Evolutionary conservation across 306 rosid species (phyloP), one percentile per base, ranked within the genome.

Genomic region (Acacia confusa): DNA sequence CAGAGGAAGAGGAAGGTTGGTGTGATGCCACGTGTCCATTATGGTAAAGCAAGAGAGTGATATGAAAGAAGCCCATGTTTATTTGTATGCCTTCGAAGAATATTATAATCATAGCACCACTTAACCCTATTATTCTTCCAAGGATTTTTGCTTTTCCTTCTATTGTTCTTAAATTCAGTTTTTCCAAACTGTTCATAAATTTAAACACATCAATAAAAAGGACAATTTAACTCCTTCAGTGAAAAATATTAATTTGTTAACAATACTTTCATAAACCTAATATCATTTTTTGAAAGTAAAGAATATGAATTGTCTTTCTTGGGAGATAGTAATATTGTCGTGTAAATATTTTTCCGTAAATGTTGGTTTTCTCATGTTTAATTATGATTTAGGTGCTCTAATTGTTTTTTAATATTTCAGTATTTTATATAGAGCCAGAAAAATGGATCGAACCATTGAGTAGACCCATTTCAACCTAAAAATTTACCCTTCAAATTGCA

Each of bases 121-220:
- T 72, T 2, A 90, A 53, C 9, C 90, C 88, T 0, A 69, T 43
- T 17, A 83, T 2, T 4, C 90, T 85, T 34, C 94, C 94, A 9
- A 77, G 30, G 25, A 90, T 75, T 76, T 88, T 90, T 0, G 88
- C 88, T 17, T 50, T 82, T 70, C 94, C 94, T 14, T 74, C 74
- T 1, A 22, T 16, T 32, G 55, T 68, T 81, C 79, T 41, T 67
- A 85, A 75, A 27, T 78, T 79, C 43, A 88, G 6, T 58, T 41
- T 82, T 63, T 90, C 93, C 77, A 80, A 44, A 27, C 87, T 82
- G 50, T 34, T 19, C 72, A 34, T 12, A 68, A 68, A 38, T 68
- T 68, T 68, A 10, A 36, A 52, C 58, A 52, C 24, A 52, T 52
- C 24, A 52, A 52, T 19, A 52, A 52, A 52, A 19, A 52, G 58